Evolutionary conservation across 2,329 filamentous ascomycete genomes (phyloP).

Genomic region (Metarhizium humberi): DNA sequence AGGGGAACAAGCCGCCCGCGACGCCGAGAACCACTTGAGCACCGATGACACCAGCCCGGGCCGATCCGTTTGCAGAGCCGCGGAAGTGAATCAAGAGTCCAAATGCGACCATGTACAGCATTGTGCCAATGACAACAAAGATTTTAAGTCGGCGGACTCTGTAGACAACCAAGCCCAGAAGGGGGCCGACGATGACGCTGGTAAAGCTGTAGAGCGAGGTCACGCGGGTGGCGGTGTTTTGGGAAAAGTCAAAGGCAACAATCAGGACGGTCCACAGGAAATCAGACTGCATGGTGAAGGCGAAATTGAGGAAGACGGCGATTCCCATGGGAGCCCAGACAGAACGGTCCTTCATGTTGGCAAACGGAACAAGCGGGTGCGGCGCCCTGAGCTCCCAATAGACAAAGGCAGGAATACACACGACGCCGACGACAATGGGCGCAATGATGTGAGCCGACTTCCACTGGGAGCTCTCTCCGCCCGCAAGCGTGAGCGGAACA

Average conservation of each 20-base stretch:
- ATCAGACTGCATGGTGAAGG: constrained; percentile 36
- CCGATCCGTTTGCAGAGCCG: constrained; percentile 30
- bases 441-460: constrained; percentile 39
- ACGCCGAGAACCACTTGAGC: constrained; percentile 52
- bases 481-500: constrained; percentile 52
- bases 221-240: constrained; percentile 40
- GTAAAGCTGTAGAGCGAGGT: constrained; percentile 39
- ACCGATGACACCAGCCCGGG: constrained; percentile 45
- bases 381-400: constrained; percentile 50
- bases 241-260: constrained; percentile 38
- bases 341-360: constrained; percentile 39
- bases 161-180: constrained; percentile 40
- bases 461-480: constrained; percentile 34
- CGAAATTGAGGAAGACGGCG: constrained; percentile 28
- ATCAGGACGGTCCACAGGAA: constrained; percentile 44
- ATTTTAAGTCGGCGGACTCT: constrained; percentile 43
- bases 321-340: constrained; percentile 37
- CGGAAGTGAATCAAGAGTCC: constrained; percentile 51
- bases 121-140: constrained; percentile 40
- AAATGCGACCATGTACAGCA: constrained; percentile 43
- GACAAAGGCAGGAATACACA: constrained; percentile 45
- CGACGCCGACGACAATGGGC: constrained; percentile 47
- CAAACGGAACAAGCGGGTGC: constrained; percentile 46
- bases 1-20: constrained; percentile 47
- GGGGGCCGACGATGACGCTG: constrained; percentile 35